Evolutionary conservation across 2,329 filamentous ascomycete genomes (phyloP), one percentile per base, ranked within the genome.

Genomic region (Trichophyton verrucosum): DNA sequence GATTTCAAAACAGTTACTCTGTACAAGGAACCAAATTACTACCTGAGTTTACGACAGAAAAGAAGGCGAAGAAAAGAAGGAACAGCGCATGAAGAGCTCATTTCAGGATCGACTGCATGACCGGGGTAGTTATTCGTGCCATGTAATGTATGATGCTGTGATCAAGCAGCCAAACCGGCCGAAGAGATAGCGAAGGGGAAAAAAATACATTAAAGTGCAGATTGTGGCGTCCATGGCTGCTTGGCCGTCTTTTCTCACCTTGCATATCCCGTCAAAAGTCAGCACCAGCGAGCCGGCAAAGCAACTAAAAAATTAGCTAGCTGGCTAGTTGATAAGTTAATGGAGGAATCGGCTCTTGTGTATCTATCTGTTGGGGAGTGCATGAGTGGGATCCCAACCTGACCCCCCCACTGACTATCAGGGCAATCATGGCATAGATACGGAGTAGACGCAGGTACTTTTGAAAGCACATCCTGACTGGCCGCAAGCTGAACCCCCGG

Each of bases 51-150:
- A 38, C 9, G 11, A 13, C 13, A 38, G 5, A 33, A 9, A 3
- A 38, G 9, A 27, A 33, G 6, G 6, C 27, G 47, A 27, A 8
- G 13, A 5, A n/a, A 24, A 22, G 8, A 17, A 33, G 13, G 11
- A 51, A 30, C 4, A 9, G 13, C 40, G 11, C 44, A 47, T 27
- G 15, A 20, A 38, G 30, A n/a, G 15, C 5, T 55, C n/a, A 53
- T 38, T 44, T 47, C 27, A 57, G 11, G 38, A 42, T 57, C 53
- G 20, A 8, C 38, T 27, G 44, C 38, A 27, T 30, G 24, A 49
- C 38, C 30, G n/a, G 51, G 51, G 51, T 38, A 55, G n/a, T 36
- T n/a, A 55, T 55, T 55, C 51, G 51, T 55, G 51, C 51, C 51
- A 55, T 55, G 51, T 55, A 36, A 55, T 55, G 51, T 55, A 36